These are phyloP conservation scores for Phellinidium pouzarii DNA, from an alignment of 1,284 basidiomycete species.

Conservation along the genomic window DNA sequence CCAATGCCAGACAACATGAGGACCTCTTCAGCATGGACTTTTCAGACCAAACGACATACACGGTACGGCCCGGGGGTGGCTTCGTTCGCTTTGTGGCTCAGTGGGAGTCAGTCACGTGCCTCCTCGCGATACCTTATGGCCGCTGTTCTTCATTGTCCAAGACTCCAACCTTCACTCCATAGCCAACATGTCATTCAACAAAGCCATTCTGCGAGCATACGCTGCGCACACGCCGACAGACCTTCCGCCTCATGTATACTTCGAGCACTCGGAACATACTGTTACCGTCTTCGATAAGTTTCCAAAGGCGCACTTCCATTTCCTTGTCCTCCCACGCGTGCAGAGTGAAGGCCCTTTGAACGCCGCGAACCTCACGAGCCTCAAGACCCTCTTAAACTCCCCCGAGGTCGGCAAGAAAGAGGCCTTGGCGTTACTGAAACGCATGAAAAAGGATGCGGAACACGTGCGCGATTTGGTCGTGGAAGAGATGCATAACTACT, in stretches of 20 bases:
- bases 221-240: conserved; percentile 40
- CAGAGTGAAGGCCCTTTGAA: conserved; percentile 23
- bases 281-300: conserved; percentile 81
- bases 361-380: conserved; percentile 42
- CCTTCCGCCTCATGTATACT: conserved; percentile 55
- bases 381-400: conserved; percentile 50
- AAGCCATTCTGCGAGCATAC: conserved; percentile 51
- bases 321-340: conserved; percentile 48
- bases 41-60: too few species aligned
- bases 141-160: too few species aligned
- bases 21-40: too few species aligned
- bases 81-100: too few species aligned
- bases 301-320: conserved; percentile 84
- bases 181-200: conserved; percentile 12
- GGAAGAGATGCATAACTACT: conserved; percentile 74
- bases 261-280: conserved; percentile 52
- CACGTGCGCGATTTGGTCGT: conserved; percentile 55
- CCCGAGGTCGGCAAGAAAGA: conserved; percentile 37
- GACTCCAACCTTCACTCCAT: not conserved
- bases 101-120: not conserved
- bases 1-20: too few species aligned
- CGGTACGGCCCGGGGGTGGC: too few species aligned
- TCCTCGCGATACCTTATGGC: too few species aligned
- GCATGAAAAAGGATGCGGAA: conserved; percentile 51
- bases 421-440: conserved; percentile 49